Conservation (phyloP, 2,329 filamentous ascomycete genomes). For the Monilinia aucupariae region DNA sequence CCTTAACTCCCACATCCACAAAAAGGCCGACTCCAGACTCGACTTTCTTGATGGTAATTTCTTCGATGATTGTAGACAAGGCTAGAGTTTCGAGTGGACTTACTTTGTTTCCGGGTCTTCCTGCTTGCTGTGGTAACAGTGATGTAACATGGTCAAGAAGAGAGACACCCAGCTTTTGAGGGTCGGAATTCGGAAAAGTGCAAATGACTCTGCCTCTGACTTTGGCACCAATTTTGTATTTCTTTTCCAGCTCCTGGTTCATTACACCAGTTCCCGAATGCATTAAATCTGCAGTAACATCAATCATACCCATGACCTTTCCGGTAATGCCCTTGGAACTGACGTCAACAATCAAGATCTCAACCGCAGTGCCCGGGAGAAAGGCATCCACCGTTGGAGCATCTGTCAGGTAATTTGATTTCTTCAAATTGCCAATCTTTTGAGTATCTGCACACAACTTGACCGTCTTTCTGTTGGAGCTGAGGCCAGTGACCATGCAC, state of each 20-base stretch:
- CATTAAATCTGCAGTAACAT: conserved; percentile 83
- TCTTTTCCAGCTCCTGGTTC: conserved; percentile 64
- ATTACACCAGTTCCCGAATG: conserved; percentile 75
- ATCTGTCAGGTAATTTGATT: conserved; percentile 60
- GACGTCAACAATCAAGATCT: conserved; percentile 74
- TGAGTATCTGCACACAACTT: conserved; percentile 74
- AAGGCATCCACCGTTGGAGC: conserved; percentile 87
- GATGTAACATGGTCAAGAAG: conserved; percentile 76
- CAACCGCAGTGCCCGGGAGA: conserved; percentile 84
- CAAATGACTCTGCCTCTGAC: conserved; percentile 82
- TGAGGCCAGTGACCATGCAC: conserved; percentile 71
- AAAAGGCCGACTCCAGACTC: conserved; percentile 78
- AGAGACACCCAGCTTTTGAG: conserved; percentile 81
- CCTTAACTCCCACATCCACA: conserved; percentile 61
- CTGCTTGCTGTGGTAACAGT: conserved; percentile 44
- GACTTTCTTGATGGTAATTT: conserved; percentile 74
- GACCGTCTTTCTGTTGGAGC: conserved; percentile 72
- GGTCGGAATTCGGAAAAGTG: conserved; percentile 73
- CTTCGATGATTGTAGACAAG: conserved; percentile 69
- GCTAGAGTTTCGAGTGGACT: conserved; percentile 56
- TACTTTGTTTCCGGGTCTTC: conserved; percentile 41
- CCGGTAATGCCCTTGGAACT: conserved; percentile 71
- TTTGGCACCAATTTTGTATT: conserved; percentile 79
- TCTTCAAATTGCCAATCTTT: conserved; percentile 61
- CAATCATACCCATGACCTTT: conserved; percentile 86